Base-by-base conservation (phyloP, 169 alveolate species). In the Eimeria maxima region DNA sequence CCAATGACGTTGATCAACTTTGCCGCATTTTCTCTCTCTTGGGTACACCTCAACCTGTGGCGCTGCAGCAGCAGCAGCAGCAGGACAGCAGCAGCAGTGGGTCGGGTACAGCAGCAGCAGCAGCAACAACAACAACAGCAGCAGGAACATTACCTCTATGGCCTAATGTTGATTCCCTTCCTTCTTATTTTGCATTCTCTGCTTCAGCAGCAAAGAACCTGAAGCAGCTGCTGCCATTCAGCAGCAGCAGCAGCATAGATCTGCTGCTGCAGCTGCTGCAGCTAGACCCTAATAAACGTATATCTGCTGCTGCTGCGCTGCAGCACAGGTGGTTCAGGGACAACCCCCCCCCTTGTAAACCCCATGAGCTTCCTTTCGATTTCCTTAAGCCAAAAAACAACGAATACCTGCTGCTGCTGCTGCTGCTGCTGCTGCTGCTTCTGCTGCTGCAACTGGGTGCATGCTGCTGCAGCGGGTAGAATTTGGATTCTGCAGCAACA, bases 271-370 rank as follows among this genome's bases (percentile, higher is more conserved):
- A 50, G 57, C 90, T 97, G 45, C 89, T 98, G 50, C 97, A 97
- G 89, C 95, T 97, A 38, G 97, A 98, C 87, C 98, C 98, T 27
- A 90, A 63, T 33, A 94, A 96, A 63, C 91, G 99, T 87, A 95
- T 97, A 42, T 96, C 97, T 14, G 97, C 97, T 44, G 96, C 96
- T 55, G 96, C 97, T 78, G 98, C 98, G 4, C 87, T 98, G 33
- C 96, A 95, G 55, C 99, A 98, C 93, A 97, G 97, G 27, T 98
- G 96, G 97, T 97, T 98, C 42, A 47, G 69, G 3, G 80, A 95
- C 33, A 95, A 60, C 38, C 97, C 97, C 38, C 47, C 78, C 42
- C 96, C 97, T 16, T 92, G 97, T 60, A 14, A 11, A 11, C 97
- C 96, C 24, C 29, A 63, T 14, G 97, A 96, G 29, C 33, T 96